phyloP scores from a whole-genome alignment of 306 rosid species.

The Hippophae gyantsensis region DNA sequence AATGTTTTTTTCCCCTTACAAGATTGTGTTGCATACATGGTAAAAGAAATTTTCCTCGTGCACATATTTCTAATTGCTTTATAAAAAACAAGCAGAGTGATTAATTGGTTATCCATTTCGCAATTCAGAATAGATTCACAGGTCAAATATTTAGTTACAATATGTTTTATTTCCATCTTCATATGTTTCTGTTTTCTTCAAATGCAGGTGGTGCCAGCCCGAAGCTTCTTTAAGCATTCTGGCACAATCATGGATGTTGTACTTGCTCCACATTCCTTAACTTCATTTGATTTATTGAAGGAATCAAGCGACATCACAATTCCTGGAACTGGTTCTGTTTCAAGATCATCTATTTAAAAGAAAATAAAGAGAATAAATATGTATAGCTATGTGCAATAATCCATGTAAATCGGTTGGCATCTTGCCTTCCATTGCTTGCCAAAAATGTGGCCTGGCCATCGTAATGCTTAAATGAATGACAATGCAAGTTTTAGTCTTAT shows the following conservation, averaged over 20 bases:
- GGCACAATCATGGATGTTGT: constrained; percentile 38
- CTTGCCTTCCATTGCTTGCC: background rate
- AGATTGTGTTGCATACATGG: no score
- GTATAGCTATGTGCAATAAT: background rate
- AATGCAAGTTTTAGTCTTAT: no score
- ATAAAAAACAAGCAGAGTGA: no score
- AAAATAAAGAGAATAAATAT: background rate
- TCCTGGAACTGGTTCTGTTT: constrained; percentile 23
- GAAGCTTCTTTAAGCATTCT: constrained; percentile 29
- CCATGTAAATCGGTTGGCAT: background rate
- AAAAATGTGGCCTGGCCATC: no score
- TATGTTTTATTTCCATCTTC: background rate
- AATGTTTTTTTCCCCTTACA: no score
- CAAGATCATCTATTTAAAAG: constrained; percentile 39
- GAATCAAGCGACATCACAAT: constrained; percentile 36
- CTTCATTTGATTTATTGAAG: constrained; percentile 56
- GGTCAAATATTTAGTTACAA: no score
- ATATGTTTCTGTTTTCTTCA: background rate
- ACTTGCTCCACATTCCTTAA: constrained; percentile 50
- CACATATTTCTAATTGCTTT: no score
- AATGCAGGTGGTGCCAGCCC: constrained; percentile 50
- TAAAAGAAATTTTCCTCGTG: no score
- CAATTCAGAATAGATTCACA: background rate
- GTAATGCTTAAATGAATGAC: no score
- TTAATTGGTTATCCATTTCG: background rate